phyloP scores from a whole-genome alignment of 345 rosid genomes.

The Citrus sp. region DNA sequence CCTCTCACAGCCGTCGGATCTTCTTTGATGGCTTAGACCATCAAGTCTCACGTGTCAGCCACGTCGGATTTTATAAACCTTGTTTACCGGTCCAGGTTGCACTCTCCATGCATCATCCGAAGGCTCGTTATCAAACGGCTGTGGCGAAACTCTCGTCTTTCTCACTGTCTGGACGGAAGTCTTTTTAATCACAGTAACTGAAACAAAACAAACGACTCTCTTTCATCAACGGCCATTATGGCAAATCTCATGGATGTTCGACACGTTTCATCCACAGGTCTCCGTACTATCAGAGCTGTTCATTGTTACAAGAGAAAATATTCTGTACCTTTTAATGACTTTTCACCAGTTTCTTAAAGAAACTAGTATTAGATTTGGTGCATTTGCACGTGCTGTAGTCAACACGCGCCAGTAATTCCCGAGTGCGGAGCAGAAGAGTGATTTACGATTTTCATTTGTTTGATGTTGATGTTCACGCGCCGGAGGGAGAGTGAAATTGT shows the following conservation, averaged over 20 bases:
- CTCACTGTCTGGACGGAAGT: background rate
- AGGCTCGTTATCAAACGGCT: background rate
- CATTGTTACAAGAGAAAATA: background rate
- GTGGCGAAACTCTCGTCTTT: background rate
- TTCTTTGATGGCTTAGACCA: background rate
- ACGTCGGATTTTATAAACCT: constrained; percentile 9
- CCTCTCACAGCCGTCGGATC: constrained; percentile 27
- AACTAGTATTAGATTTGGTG: background rate
- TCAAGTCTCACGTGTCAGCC: constrained; percentile 24
- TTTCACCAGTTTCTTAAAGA: background rate
- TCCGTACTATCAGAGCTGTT: background rate
- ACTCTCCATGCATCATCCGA: background rate
- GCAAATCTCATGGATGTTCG: background rate
- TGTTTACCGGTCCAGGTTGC: background rate
- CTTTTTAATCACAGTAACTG: background rate
- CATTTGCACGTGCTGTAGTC: background rate
- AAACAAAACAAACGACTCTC: background rate
- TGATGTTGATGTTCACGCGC: background rate
- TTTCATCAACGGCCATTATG: constrained; percentile 2
- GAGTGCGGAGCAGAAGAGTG: too few species aligned
- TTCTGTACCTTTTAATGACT: constrained; percentile 15
- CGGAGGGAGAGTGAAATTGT: background rate
- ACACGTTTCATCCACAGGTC: constrained; percentile 8
- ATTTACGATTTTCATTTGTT: background rate
- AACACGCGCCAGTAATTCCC: background rate